Base-by-base conservation (phyloP, 306 rosid species). In the Echinosophora koreensis region DNA sequence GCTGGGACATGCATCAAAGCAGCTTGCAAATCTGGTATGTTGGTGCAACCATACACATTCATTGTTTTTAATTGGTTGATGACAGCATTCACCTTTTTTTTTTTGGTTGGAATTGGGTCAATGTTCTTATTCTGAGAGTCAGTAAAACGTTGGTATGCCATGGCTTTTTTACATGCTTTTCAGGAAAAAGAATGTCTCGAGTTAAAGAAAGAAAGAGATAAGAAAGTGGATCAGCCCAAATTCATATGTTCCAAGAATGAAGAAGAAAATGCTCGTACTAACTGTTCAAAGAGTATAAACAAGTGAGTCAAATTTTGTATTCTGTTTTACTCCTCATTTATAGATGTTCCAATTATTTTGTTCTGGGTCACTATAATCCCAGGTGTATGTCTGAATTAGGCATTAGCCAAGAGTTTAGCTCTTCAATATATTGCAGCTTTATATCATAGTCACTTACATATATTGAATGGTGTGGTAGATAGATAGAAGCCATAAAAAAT, bases 141-240 rank as follows among this genome's bases (percentile, higher is more conserved):
- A 3, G 79, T 75, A 55, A 75, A 70, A 57, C 47, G 75, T 63
- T 52, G 72, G 47, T n/a, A 60, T 81, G 35, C 37, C 60, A 27
- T 70, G 65, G 55, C 58, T 46, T 70, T 69, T 49, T 73, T 74
- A 50, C 74, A 39, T 82, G 38, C 60, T n/a, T 86, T 87, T 81
- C 89, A 94, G 98, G 91, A 94, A 77, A 88, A 92, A 67, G 95
- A 89, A 51, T 82, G 83, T 85, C 82, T 68, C 71, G 77, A 86
- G 75, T 81, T 92, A 70, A 90, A 84, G 83, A 87, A 84, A 71
- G 90, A 90, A 81, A 89, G 86, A 80, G 87, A 81, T 64, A 82
- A 42, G 78, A 81, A 89, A 72, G 88, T 83, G 55, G 85, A 82
- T 63, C 89, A 75, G 51, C 85, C 68, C 77, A 87, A 47, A 71